Evolutionary conservation across 805 yeast genomes (phyloP), one percentile per base, ranked within the genome.

Genomic region (Maudiozyma turicensis): DNA sequence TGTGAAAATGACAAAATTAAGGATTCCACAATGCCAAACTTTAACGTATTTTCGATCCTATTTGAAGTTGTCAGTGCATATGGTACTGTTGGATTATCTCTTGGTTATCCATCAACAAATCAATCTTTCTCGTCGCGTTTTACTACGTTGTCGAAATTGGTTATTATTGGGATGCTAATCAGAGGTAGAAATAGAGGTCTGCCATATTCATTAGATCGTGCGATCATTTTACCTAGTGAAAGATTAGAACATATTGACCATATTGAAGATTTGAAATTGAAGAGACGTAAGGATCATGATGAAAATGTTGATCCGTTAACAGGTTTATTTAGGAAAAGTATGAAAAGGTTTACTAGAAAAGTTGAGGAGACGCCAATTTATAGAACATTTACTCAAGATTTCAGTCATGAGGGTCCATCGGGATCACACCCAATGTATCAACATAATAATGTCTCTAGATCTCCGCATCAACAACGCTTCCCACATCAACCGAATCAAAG

Each of bases 151-250:
- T 84, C 95, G 1, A 93, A 93, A 61, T 71, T 93, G 43, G 86
- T 91, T 2, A 81, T 93, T 38, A 81, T 87, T 54, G 91, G 89
- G 5, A 80, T 89, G 84, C 81, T 93, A 85, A 76, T 93, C 43
- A 80, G 99, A 70, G 98, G 99, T 8, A 76, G 97, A 51, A 97
- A 90, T 60, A 86, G 99, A 76, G 98, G 98, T 37, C 73, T 93
- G 51, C 99, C 99, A 1, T 89, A 91, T 62, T 73, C 90, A 0
- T 76, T 93, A 50, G 99, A 93, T 67, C 80, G 99, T 63, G 98
- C 99, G 37, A 85, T 93, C 54, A 82, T 91, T 74, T 65, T 91
- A 46, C 91, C 95, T 7, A 78, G 84, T 47, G 83, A 81, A 13
- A 76, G 78, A 52, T 73, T 84, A 76, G 75, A 76, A 30, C 67